A percentile compares a stretch with the other conserved stretches of the same genome.
Conservation (phyloP, 441 rosid genomes). For the Erodium trifolium region DNA sequence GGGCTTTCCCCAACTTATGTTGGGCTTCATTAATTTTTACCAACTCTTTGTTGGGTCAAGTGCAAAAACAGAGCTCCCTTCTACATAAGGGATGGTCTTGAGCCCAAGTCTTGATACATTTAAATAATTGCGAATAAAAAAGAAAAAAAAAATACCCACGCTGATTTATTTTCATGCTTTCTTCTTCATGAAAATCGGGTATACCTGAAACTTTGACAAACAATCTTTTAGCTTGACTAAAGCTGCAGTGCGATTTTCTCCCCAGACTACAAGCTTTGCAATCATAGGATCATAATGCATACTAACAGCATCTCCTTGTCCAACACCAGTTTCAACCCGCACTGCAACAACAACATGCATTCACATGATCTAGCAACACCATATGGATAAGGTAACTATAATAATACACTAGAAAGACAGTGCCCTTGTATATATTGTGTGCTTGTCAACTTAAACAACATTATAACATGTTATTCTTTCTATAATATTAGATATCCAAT, state of each 20-base stretch:
- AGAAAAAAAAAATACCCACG: background rate
- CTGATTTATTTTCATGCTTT: background rate
- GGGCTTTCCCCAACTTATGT: no score
- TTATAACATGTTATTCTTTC: background rate
- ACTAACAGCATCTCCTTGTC: constrained; percentile 86
- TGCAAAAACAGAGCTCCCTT: no score
- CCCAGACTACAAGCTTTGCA: constrained; percentile 96
- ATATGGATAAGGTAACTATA: constrained; percentile 11
- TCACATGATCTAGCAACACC: constrained; percentile 18
- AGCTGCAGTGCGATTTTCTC: constrained; percentile 74
- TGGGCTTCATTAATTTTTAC: no score
- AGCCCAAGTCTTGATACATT: no score
- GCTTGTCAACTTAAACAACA: background rate
- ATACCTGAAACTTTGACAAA: constrained; percentile 82
- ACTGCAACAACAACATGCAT: constrained; percentile 33
- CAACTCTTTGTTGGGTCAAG: no score
- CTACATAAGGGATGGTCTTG: no score
- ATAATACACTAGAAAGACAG: constrained; percentile 2
- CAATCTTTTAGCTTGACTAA: constrained; percentile 79
- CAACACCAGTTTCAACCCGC: constrained; percentile 92
- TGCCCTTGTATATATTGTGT: background rate
- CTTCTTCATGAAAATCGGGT: background rate
- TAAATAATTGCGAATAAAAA: no score
- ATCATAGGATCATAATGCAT: constrained; percentile 99
- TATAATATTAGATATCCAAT: background rate